Evolutionary conservation across 2,329 filamentous ascomycete genomes (phyloP).

Genomic region (Talaromyces funiculosus): DNA sequence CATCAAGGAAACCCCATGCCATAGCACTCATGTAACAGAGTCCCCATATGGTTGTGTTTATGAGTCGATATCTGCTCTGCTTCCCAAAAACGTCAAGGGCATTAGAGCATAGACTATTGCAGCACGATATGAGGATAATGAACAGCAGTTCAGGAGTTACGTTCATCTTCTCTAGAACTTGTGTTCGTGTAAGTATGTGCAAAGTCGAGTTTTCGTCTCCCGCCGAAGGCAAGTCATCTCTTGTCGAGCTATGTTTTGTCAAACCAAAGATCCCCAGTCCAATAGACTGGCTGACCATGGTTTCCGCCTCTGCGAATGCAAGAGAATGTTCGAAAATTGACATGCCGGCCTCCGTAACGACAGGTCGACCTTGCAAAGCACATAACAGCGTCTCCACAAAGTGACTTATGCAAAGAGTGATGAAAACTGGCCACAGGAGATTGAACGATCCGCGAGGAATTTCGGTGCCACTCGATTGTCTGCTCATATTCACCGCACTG

Average conservation of each 20-base stretch:
- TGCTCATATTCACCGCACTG: slow-evolving; percentile 66
- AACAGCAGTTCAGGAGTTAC: slow-evolving; percentile 84
- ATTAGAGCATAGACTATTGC: slow-evolving; percentile 84
- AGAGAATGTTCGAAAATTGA: slow-evolving; percentile 94
- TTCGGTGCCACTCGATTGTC: slow-evolving; percentile 45
- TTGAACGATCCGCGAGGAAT: slow-evolving; percentile 72
- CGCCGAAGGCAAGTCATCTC: slow-evolving; percentile 42
- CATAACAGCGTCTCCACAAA: slow-evolving; percentile 85
- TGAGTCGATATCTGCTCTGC: slow-evolving; percentile 71
- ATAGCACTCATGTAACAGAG: slow-evolving; percentile 84
- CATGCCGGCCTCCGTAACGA: slow-evolving; percentile 86
- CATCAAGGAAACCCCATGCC: slow-evolving; percentile 62
- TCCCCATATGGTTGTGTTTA: slow-evolving; percentile 86
- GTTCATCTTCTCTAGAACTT: slow-evolving; percentile 75
- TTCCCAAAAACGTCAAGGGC: slow-evolving; percentile 72
- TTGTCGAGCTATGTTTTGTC: slow-evolving; percentile 38
- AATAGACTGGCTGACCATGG: slow-evolving; percentile 74
- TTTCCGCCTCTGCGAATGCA: slow-evolving; percentile 92
- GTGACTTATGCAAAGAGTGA: slow-evolving; percentile 62
- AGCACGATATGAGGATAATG: slow-evolving; percentile 78
- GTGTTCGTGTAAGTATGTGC: slow-evolving; percentile 34
- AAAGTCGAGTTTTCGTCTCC: slow-evolving; percentile 28
- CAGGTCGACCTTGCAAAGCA: slow-evolving; percentile 74
- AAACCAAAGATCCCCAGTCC: slow-evolving; percentile 61
- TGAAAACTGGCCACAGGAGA: slow-evolving; percentile 50